Percentiles rank a stretch among this genome's conserved stretches.
Conservation (phyloP, 768 basidiomycete species). For the Erythrobasidium yunnanense region DNA sequence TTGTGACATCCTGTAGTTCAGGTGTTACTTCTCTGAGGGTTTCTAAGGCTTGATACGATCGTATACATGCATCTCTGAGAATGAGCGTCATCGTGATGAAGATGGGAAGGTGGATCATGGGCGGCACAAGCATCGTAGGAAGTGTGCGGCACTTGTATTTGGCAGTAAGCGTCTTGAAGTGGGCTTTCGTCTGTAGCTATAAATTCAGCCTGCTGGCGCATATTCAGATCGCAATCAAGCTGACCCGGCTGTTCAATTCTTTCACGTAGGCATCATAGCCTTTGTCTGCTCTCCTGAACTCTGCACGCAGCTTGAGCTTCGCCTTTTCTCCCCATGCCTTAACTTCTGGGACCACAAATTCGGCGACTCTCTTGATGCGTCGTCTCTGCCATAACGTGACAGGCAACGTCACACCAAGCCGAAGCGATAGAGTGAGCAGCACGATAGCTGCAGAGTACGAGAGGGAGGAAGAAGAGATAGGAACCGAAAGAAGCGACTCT, state of each 20-base stretch:
- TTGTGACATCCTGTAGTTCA: background rate
- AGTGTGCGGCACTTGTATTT: conserved; percentile 40
- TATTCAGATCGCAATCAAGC: conserved; percentile 7
- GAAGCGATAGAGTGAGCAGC: conserved; percentile 27
- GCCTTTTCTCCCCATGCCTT: conserved; percentile 35
- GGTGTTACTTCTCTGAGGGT: background rate
- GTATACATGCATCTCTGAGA: conserved; percentile 39
- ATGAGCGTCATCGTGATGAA: conserved; percentile 40
- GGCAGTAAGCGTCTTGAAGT: conserved; percentile 16
- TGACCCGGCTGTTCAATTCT: conserved; percentile 38
- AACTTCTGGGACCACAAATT: conserved; percentile 40
- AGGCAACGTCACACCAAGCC: conserved; percentile 40
- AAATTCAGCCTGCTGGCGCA: background rate
- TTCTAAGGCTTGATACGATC: conserved; percentile 12
- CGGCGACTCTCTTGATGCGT: conserved; percentile 34
- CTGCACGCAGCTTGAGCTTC: conserved; percentile 36
- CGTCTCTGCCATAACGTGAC: conserved; percentile 41
- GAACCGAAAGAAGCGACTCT: background rate
- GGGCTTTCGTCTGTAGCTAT: conserved; percentile 23
- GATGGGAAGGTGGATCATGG: conserved; percentile 42
- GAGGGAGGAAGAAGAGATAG: background rate
- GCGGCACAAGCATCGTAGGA: conserved; percentile 39
- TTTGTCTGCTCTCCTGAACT: conserved; percentile 38
- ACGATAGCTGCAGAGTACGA: conserved; percentile 8
- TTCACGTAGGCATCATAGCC: conserved; percentile 40